Base-by-base conservation (phyloP, 306 rosid species). In the Casuarina equisetifolia region DNA sequence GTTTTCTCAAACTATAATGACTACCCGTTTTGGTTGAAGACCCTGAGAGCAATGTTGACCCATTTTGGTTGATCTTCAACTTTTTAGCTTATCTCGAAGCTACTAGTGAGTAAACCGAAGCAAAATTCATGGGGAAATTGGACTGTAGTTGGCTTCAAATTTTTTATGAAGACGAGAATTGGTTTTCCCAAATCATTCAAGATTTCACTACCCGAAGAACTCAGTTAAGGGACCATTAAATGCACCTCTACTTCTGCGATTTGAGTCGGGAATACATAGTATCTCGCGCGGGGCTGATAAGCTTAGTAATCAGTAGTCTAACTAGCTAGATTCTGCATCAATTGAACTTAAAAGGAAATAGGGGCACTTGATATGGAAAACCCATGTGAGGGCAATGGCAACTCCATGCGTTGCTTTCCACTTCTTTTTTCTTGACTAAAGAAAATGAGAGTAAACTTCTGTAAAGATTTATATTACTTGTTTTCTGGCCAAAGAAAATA, bases 11-110 rank as follows among this genome's bases (percentile, higher is more conserved):
- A 58, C 38, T 25, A 42, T 59, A 69, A 40, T 43, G 67, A 63
- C 77, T 46, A 49, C 62, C 46, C 58, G 75, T 54, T 70, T 70
- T 69, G 70, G 40, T 45, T 69, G 16, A 70, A 70, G 7, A 78
- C 59, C 48, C 25, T 52, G 46, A 52, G 59, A 20, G 52, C 55
- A 40, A 17, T 12, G 68, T 36, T 11, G 20, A n/a, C 59, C 19
- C 32, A 25, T 25, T 25, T 25, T 25, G 32, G 32, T 25, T 25
- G 32, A 25, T 25, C 32, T 25, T 25, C 32, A 25, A 25, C 32
- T 25, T 25, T 25, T 10, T 0, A 49, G 53, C 2, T 49, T 49
- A 49, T 8, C 15, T 0, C 53, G 9, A 49, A 48, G 15, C 57
- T 2, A 13, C 1, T 67, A 38, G 66, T 46, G 71, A 40, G 49